These are phyloP conservation scores for Magnusiomyces suaveolens DNA, from an alignment of 1,139 yeast genomes.

Conservation along the genomic window DNA sequence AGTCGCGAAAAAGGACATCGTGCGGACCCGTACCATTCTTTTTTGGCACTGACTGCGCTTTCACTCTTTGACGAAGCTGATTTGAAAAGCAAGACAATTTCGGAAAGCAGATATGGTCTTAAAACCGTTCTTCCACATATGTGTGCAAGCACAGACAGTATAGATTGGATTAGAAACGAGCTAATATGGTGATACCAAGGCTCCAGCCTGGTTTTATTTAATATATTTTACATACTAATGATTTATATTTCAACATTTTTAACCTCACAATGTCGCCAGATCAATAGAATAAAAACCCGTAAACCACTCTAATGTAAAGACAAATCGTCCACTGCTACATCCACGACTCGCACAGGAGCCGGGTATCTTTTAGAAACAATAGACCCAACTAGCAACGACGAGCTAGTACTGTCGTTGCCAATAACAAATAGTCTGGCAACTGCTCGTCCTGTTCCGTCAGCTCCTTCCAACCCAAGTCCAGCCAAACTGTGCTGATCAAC, in stretches of 20 bases:
- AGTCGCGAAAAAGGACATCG: constrained; percentile 51
- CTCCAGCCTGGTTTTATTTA: not conserved
- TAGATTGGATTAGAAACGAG: not conserved
- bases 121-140: not conserved
- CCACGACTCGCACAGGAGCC: not conserved
- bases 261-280: too few relatives aligned
- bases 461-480: not conserved
- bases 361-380: not conserved
- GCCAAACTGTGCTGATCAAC: not conserved
- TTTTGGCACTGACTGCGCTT: constrained; percentile 33
- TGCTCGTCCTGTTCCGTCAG: not conserved
- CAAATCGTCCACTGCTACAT: not conserved
- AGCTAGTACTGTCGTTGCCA: not conserved
- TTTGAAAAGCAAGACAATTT: not conserved
- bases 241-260: too few relatives aligned
- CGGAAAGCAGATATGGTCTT: not conserved
- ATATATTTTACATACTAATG: too few relatives aligned
- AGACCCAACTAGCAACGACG: not conserved
- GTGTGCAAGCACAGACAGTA: not conserved
- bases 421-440: not conserved
- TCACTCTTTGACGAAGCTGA: constrained; percentile 20
- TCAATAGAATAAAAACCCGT: too few relatives aligned
- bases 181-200: not conserved
- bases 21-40: constrained; percentile 44
- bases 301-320: too few relatives aligned